Base-by-base conservation (phyloP, 495 filamentous ascomycete species). In the Podospora anserina region DNA sequence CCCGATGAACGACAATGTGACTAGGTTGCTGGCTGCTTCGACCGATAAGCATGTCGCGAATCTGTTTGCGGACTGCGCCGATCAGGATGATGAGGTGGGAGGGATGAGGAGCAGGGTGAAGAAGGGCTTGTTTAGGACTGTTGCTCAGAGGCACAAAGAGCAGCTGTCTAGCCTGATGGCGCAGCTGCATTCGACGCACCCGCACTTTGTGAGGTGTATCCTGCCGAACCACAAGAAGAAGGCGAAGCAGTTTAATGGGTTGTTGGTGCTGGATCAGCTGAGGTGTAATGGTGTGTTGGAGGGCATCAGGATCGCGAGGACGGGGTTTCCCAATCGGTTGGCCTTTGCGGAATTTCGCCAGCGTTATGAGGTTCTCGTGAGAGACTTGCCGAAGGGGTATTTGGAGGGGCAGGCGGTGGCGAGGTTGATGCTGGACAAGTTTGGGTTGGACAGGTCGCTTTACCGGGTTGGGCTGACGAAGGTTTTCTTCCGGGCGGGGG, bases 261-360 rank as follows among this genome's bases (percentile, higher is more conserved):
- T 92, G 2, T 84, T 98, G 5, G 96, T 99, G 2, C 82, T 99
- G 19, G 96, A 99, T 74, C 96, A 99, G 77, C 83, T 99, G 5
- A 88, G 96, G 39, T 99, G 96, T 78, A 99, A 99, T 76, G 96
- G 96, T 89, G 96, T 99, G 4, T 84, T 99, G 5, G 96, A 99
- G 78, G 96, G 96, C 60, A 99, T 99, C 75, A 85, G 96, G 65
- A 99, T 99, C 77, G 96, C 96, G 15, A 88, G 96, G 15, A 99
- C 95, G 32, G 96, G 96, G n/a, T 99, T 98, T 76, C 96, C 96
- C 55, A 99, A 99, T 78, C 84, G 96, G 67, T 83, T 99, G 3
- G 85, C 90, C 0, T 99, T 98, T 77, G 85, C 91, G 13, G 96
- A 99, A 75, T 99, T 99, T 78, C 87, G 96, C 56, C 90, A 96